A percentile compares a stretch with the other conserved stretches of the same genome.
Conservation (phyloP, 2,329 filamentous ascomycete genomes). For the Fusarium continuum region DNA sequence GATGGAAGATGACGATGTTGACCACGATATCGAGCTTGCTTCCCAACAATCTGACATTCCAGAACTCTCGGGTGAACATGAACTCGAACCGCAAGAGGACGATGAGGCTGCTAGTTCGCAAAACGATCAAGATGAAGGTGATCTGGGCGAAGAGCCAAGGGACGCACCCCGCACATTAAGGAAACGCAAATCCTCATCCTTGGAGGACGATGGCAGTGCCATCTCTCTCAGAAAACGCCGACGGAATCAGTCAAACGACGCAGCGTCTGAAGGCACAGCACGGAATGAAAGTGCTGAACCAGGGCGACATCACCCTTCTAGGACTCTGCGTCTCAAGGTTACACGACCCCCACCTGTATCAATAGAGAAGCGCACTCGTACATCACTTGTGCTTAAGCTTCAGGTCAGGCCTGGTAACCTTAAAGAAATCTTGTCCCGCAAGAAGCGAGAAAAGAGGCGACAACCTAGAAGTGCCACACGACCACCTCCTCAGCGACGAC, state of each 20-base stretch:
- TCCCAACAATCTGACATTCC: conserved; percentile 44
- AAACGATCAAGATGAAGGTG: conserved; percentile 15
- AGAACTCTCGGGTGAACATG: conserved; percentile 17
- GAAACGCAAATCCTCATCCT: conserved; percentile 84
- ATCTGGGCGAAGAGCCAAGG: conserved; percentile 13
- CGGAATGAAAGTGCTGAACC: conserved; percentile 46
- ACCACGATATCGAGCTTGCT: conserved; percentile 32
- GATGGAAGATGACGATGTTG: conserved; percentile 33
- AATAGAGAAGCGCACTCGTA: conserved; percentile 51
- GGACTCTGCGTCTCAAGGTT: conserved; percentile 67
- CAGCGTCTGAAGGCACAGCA: conserved; percentile 48
- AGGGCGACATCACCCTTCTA: conserved; percentile 53
- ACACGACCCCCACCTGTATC: conserved; percentile 53
- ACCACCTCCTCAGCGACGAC: conserved; percentile 39
- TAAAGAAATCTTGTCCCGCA: conserved; percentile 50
- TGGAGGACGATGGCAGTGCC: conserved; percentile 66
- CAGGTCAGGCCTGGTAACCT: conserved; percentile 51
- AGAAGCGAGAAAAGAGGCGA: conserved; percentile 47
- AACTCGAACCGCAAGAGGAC: conserved; percentile 7
- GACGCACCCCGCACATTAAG: conserved; percentile 79
- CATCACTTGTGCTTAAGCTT: conserved; percentile 50
- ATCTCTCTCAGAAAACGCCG: conserved; percentile 64
- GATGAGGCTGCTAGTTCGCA: conserved; percentile 25
- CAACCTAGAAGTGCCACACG: conserved; percentile 32
- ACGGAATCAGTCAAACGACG: conserved; percentile 58